Conservation (phyloP, 768 basidiomycete species). For the Amanita molliuscula region DNA sequence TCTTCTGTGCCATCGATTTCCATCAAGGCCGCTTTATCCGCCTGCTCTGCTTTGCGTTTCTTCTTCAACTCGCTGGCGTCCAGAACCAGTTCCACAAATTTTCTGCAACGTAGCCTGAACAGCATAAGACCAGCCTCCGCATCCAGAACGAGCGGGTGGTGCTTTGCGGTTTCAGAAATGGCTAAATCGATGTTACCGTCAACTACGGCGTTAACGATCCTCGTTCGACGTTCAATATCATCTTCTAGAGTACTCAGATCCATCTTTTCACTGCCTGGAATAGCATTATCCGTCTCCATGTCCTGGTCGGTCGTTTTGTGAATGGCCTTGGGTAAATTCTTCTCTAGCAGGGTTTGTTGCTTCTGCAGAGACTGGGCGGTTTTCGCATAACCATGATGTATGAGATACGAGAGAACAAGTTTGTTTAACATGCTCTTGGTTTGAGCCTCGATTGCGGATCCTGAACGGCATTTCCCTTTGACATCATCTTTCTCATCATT, state of each 20-base stretch:
- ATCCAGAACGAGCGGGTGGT: conserved; percentile 57
- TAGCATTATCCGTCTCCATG: conserved; percentile 35
- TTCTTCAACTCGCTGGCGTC: conserved; percentile 63
- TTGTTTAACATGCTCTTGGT: conserved; percentile 54
- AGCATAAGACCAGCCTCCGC: conserved; percentile 59
- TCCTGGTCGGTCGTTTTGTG: conserved; percentile 22
- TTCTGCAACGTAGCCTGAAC: conserved; percentile 79
- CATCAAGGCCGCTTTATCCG: conserved; percentile 9
- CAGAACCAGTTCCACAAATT: conserved; percentile 76
- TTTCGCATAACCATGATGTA: conserved; percentile 75
- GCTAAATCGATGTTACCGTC: conserved; percentile 65
- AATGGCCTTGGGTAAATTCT: background rate
- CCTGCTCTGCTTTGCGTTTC: conserved; percentile 34
- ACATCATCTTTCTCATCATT: conserved; percentile 11
- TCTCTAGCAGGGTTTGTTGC: conserved; percentile 17
- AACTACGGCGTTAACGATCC: conserved; percentile 58
- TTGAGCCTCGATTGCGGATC: conserved; percentile 30
- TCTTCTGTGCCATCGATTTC: conserved; percentile 28
- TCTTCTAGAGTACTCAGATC: conserved; percentile 21
- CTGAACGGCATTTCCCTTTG: conserved; percentile 12
- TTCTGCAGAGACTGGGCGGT: conserved; percentile 60
- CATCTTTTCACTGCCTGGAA: conserved; percentile 8
- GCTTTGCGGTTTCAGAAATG: conserved; percentile 38
- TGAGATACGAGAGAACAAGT: conserved; percentile 70
- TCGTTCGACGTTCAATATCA: conserved; percentile 60